phyloP scores from a whole-genome alignment of 2,329 filamentous ascomycete genomes.

The Fusarium fracticaudum region DNA sequence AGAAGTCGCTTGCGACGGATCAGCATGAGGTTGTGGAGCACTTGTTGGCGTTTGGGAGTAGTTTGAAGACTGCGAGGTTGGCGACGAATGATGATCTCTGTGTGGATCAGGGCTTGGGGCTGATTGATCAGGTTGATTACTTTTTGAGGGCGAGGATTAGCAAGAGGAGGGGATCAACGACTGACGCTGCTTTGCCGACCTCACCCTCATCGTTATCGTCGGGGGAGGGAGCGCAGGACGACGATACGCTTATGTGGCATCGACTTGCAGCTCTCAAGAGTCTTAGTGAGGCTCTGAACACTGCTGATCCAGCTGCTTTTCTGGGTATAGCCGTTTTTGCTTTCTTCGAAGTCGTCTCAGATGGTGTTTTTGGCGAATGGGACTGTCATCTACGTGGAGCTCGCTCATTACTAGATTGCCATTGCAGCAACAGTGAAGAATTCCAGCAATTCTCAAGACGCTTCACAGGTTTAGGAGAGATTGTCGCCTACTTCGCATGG shows the following conservation, averaged over 20 bases:
- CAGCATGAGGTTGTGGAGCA: slow-evolving; percentile 18
- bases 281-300: slow-evolving; percentile 51
- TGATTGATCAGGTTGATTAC: slow-evolving; percentile 40
- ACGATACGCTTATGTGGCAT: slow-evolving; percentile 25
- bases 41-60: slow-evolving; percentile 37
- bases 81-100: background rate
- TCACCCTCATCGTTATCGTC: background rate
- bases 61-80: slow-evolving; percentile 32
- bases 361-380: slow-evolving; percentile 53
- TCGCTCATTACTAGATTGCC: slow-evolving; percentile 51
- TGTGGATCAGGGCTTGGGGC: slow-evolving; percentile 31
- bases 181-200: background rate
- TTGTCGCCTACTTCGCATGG: slow-evolving; percentile 53
- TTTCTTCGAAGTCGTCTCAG: slow-evolving; percentile 55
- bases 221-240: background rate
- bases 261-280: slow-evolving; percentile 49
- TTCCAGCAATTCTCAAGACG: slow-evolving; percentile 45
- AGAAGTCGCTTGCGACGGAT: slow-evolving; percentile 1
- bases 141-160: slow-evolving; percentile 42
- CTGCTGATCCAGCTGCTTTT: slow-evolving; percentile 53
- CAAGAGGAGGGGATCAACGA: background rate
- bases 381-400: slow-evolving; percentile 52
- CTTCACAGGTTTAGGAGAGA: slow-evolving; percentile 50
- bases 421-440: slow-evolving; percentile 49
- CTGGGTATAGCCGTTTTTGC: slow-evolving; percentile 56